A percentile compares a stretch with the other conserved stretches of the same genome.
Evolutionary conservation across 345 rosid species (phyloP).

Genomic region (Pistacia vera): DNA sequence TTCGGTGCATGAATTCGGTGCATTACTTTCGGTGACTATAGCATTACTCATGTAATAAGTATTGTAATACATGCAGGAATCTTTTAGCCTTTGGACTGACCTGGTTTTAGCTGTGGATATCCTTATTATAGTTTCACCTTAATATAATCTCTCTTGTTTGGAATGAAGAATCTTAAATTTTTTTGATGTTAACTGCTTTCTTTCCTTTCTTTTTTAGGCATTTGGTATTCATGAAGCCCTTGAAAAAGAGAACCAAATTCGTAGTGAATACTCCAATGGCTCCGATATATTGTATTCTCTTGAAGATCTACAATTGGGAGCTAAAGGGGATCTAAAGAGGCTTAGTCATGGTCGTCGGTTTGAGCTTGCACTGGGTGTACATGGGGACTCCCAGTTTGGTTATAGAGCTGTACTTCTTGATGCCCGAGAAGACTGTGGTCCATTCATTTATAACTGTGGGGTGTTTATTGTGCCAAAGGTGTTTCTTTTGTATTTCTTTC

Average conservation of each 20-base stretch:
- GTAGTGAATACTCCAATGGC: constrained; percentile 61
- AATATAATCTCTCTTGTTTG: constrained; percentile 18
- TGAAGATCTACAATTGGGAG: constrained; percentile 73
- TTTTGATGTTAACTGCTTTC: constrained; percentile 20
- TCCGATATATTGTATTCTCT: constrained; percentile 69
- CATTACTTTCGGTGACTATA: too few species aligned
- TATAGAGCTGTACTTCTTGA: constrained; percentile 85
- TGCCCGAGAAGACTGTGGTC: constrained; percentile 52
- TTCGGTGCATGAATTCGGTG: too few species aligned
- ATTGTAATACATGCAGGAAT: not conserved
- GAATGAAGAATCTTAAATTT: not conserved
- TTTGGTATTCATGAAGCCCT: constrained; percentile 74
- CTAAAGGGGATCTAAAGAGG: constrained; percentile 61
- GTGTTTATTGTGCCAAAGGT: constrained; percentile 96
- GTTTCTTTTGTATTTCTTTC: constrained; percentile 6
- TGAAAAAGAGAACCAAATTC: constrained; percentile 69
- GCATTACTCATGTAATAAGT: not conserved
- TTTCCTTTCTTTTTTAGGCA: constrained; percentile 54
- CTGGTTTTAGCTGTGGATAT: not conserved
- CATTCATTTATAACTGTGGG: constrained; percentile 66
- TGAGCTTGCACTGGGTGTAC: constrained; percentile 58
- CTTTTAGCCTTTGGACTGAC: not conserved
- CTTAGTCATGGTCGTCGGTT: constrained; percentile 62
- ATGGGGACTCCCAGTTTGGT: constrained; percentile 55
- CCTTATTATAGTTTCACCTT: not conserved